Base-by-base conservation (phyloP, 2,329 filamentous ascomycete species). In the Aspergillus unguis region DNA sequence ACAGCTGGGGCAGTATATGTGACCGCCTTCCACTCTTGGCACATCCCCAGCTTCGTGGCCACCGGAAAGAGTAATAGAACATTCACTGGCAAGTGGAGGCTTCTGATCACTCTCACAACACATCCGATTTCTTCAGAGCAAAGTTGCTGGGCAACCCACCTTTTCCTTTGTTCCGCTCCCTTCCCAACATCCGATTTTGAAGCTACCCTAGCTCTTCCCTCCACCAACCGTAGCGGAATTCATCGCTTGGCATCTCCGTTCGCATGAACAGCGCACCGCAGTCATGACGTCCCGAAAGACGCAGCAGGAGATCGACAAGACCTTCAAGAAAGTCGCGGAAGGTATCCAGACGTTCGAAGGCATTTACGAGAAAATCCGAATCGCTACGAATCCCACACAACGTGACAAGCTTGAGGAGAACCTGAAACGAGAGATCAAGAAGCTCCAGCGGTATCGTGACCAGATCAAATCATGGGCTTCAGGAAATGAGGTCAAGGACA, bases 401-500 rank as follows among this genome's bases (percentile, higher is more conserved):
- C 96, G 96, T 73, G 94, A 97, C 76, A 99, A 97, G 79, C 84
- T 95, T 47, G 94, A 99, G 74, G 94, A 99, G 76, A 90, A 94
- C 71, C 82, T 99, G 63, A 99, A 99, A 80, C 90, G 94, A 71
- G 94, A 99, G 77, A 97, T 97, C 83, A 99, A 99, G 85, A 99
- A 99, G 82, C 85, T 99, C 52, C 94, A 99, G 75, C 84, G 94
- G 66, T 86, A 94, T 73, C 88, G 94, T 68, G 94, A 99, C 74
- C 94, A 97, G 79, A 97, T 99, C 80, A 99, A 99, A 80, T 95
- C 92, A 81, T 99, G 94, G 94, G 92, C 92, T 3, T 89, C 91
- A 53, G 92, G 90, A 75, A 96, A 96, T 79, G 94, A 99, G 71
- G 95, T 99, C 83, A 99, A 99, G 81, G 94, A 99, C 80, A 99